Conservation (phyloP, 768 basidiomycete species). For the Dentipellis fragilis region DNA sequence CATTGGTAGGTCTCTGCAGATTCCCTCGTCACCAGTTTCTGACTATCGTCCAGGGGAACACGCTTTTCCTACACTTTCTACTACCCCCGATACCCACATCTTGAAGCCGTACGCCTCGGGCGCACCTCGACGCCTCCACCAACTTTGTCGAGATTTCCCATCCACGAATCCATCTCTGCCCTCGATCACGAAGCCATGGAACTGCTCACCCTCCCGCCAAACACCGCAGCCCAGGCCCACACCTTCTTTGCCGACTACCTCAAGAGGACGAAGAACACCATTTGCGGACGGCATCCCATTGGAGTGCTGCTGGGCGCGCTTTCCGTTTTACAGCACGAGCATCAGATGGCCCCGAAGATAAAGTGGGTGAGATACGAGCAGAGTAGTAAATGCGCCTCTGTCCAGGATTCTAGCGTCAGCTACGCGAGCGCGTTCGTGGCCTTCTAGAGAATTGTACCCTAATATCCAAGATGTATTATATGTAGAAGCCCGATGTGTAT, state of each 20-base stretch:
- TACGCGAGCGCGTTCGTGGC: conserved; percentile 86
- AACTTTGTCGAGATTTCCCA: conserved; percentile 41
- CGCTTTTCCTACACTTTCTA: conserved; percentile 86
- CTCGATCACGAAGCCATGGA: conserved; percentile 87
- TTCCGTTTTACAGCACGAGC: conserved; percentile 37
- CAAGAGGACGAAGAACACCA: conserved; percentile 77
- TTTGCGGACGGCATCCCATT: conserved; percentile 95
- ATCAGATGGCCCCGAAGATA: conserved; percentile 27
- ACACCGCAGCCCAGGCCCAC: conserved; percentile 47
- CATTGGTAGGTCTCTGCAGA: conserved; percentile 58
- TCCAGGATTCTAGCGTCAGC: conserved; percentile 85
- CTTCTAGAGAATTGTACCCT: conserved; percentile 29
- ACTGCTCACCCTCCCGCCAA: conserved; percentile 47
- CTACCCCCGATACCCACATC: conserved; percentile 53
- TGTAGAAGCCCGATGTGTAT: neutral
- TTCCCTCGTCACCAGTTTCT: neutral
- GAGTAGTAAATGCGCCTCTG: conserved; percentile 61
- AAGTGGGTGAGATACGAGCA: conserved; percentile 93
- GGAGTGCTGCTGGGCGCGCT: conserved; percentile 83
- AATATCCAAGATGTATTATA: neutral
- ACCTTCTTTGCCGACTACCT: conserved; percentile 58
- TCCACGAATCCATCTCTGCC: conserved; percentile 72
- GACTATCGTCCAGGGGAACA: conserved; percentile 46
- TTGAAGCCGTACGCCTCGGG: conserved; percentile 17
- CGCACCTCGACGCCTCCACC: conserved; percentile 19